phyloP scores from a whole-genome alignment of 306 rosid genomes.

The Cucurbita moschata region DNA sequence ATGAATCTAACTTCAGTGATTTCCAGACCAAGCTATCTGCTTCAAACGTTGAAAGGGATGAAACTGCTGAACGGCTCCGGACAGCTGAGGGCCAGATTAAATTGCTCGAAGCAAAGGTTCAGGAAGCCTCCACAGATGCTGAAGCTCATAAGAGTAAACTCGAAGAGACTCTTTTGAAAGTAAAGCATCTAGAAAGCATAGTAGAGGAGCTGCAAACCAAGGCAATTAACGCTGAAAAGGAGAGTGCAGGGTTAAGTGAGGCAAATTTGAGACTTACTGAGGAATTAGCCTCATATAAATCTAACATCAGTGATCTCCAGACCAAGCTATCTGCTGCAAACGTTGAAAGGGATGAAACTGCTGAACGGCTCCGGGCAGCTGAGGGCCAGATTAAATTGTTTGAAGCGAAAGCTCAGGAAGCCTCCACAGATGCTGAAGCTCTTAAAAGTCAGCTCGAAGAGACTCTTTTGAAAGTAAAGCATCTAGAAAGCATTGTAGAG shows the following conservation, averaged over 20 bases:
- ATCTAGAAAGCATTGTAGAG: constrained; percentile 51
- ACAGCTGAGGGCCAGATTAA: constrained; percentile 38
- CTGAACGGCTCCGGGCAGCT: constrained; percentile 27
- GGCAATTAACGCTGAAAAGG: constrained; percentile 43
- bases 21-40: constrained; percentile 35
- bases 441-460: constrained; percentile 38
- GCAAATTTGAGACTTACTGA: constrained; percentile 45
- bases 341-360: constrained; percentile 43
- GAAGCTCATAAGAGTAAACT: constrained; percentile 32
- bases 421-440: constrained; percentile 24
- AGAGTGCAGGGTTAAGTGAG: constrained; percentile 30
- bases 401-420: constrained; percentile 38
- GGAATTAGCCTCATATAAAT: constrained; percentile 39
- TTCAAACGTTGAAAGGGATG: constrained; percentile 44
- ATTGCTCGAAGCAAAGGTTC: constrained; percentile 33
- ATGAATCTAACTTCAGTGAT: constrained; percentile 48
- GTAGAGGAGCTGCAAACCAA: constrained; percentile 57
- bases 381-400: constrained; percentile 37
- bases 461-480: constrained; percentile 44
- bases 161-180: constrained; percentile 40
- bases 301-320: constrained; percentile 44
- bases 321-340: constrained; percentile 27
- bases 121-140: constrained; percentile 27
- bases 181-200: constrained; percentile 55
- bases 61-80: constrained; percentile 33